Conservation (phyloP, 1,284 basidiomycete species). For the Athelia psychrophila region DNA sequence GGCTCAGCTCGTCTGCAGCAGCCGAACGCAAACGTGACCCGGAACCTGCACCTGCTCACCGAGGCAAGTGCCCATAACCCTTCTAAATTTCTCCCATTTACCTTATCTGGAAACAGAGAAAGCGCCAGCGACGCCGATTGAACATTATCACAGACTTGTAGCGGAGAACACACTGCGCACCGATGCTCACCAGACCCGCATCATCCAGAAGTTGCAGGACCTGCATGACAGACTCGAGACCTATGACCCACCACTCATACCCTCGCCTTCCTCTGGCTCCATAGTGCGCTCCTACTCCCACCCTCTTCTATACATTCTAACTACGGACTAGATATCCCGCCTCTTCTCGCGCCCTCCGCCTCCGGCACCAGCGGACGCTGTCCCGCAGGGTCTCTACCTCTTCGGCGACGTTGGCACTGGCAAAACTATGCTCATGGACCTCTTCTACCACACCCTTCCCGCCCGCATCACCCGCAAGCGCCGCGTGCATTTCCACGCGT, state of each 20-base stretch:
- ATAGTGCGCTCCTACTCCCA: slow-evolving; percentile 33
- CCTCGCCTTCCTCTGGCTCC: slow-evolving; percentile 38
- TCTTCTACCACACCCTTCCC: slow-evolving; percentile 92
- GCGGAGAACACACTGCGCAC: slow-evolving; percentile 66
- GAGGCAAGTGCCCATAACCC: too few species aligned
- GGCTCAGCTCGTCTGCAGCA: too few species aligned
- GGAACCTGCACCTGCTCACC: too few species aligned
- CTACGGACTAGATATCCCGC: slow-evolving; percentile 53
- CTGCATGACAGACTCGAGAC: slow-evolving; percentile 72
- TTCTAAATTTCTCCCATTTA: slow-evolving; percentile 7
- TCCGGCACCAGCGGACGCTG: slow-evolving; percentile 40
- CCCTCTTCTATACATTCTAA: slow-evolving; percentile 7
- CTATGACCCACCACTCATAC: slow-evolving; percentile 72
- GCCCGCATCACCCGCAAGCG: slow-evolving; percentile 72
- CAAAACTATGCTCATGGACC: slow-evolving; percentile 99
- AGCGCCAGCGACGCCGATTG: slow-evolving; percentile 45
- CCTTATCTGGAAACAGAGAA: slow-evolving; percentile 13
- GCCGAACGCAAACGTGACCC: too few species aligned
- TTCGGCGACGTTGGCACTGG: slow-evolving; percentile 97
- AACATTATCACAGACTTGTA: slow-evolving; percentile 77
- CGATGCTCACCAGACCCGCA: slow-evolving; percentile 84
- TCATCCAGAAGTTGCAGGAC: slow-evolving; percentile 80
- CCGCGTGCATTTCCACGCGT: slow-evolving; percentile 95
- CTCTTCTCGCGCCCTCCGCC: slow-evolving; percentile 51
- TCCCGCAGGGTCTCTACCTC: slow-evolving; percentile 92